Evolutionary conservation across 2,329 filamentous ascomycete genomes (phyloP).

Genomic region (Fusarium austroafricanum): DNA sequence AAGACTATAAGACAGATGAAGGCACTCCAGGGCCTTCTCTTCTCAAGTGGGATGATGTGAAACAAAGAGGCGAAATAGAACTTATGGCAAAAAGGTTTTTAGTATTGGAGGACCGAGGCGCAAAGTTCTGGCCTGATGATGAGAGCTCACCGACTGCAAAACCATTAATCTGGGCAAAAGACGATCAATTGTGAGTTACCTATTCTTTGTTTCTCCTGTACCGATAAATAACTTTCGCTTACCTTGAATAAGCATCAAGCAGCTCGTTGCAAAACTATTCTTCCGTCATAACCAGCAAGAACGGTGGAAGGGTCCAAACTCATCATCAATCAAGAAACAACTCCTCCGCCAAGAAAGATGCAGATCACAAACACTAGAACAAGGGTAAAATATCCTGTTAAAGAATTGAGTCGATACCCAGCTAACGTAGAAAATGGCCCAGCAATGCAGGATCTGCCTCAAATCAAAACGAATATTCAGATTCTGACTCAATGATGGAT

Average conservation of each 20-base stretch:
- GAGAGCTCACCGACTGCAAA: too few relatives aligned
- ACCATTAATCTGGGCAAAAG: too few relatives aligned
- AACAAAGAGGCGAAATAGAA: neutral
- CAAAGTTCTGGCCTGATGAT: constrained; percentile 4
- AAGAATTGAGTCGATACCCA: too few relatives aligned
- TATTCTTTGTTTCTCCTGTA: too few relatives aligned
- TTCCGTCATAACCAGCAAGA: constrained; percentile 1
- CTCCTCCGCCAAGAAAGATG: too few relatives aligned
- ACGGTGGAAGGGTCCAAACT: too few relatives aligned
- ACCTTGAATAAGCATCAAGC: too few relatives aligned
- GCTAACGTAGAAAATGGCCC: too few relatives aligned
- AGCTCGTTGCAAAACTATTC: neutral
- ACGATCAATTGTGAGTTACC: too few relatives aligned
- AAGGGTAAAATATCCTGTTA: neutral
- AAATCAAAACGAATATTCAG: neutral
- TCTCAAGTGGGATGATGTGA: neutral
- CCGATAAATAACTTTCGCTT: too few relatives aligned
- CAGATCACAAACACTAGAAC: neutral
- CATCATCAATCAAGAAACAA: too few relatives aligned
- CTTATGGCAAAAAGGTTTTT: neutral
- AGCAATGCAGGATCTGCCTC: fast-evolving
- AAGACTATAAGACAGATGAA: fast-evolving
- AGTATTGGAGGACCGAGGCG: too few relatives aligned
- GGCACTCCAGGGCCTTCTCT: neutral
- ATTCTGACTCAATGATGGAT: neutral